These are phyloP conservation scores for Fallopia convolvulus DNA, from an alignment of 148 eudicot species.

Conservation along the genomic window DNA sequence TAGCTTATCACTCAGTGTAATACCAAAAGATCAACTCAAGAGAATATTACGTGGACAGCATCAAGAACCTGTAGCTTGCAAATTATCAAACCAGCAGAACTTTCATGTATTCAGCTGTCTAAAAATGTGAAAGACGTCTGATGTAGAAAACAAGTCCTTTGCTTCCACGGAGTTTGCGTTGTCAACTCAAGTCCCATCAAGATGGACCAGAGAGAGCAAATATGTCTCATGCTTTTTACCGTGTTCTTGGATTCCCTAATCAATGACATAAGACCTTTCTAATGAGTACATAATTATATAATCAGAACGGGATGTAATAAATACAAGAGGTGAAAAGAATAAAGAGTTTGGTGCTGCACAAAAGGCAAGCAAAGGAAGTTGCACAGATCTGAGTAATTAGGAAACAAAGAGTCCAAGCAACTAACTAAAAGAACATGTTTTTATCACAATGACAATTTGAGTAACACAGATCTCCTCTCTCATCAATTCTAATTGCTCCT, in stretches of 20 bases:
- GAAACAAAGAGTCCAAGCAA: background rate
- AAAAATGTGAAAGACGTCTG: constrained; percentile 79
- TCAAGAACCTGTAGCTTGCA: background rate
- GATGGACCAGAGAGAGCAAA: constrained; percentile 83
- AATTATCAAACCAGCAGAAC: background rate
- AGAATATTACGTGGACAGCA: background rate
- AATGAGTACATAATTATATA: background rate
- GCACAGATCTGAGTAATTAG: background rate
- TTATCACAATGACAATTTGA: too few species aligned
- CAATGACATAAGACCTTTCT: constrained; percentile 2
- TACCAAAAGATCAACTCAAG: background rate
- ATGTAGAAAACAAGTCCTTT: constrained; percentile 74
- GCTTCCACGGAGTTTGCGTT: constrained; percentile 53
- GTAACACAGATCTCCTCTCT: too few species aligned
- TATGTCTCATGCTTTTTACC: constrained; percentile 89
- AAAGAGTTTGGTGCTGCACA: background rate
- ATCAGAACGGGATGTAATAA: background rate
- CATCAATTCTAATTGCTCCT: too few species aligned
- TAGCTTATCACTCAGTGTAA: background rate
- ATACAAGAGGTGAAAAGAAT: background rate
- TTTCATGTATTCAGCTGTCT: constrained; percentile 49
- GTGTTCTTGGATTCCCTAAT: constrained; percentile 63
- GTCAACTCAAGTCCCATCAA: constrained; percentile 88
- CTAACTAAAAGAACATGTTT: background rate
- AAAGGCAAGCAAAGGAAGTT: background rate